These are phyloP conservation scores for Nicotiana otophora DNA, from an alignment of 257 asterid species.

Conservation along the genomic window DNA sequence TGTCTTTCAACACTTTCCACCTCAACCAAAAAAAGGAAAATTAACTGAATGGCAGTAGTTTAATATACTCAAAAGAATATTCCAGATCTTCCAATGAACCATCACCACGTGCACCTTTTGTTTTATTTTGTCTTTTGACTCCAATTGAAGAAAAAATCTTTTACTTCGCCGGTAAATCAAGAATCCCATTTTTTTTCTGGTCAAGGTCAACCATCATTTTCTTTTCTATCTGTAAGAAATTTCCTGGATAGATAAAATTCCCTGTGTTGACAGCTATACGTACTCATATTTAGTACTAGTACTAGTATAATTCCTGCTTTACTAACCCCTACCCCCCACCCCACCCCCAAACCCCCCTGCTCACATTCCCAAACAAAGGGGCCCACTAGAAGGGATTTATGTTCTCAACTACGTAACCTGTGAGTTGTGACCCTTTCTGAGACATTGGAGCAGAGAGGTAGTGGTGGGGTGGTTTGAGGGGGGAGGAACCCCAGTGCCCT, in stretches of 20 bases:
- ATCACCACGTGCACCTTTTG: not conserved
- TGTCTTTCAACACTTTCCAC: not conserved
- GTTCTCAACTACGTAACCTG: not conserved
- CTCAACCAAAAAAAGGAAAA: not conserved
- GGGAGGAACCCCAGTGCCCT: not conserved
- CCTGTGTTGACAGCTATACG: not conserved
- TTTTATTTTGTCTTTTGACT: not conserved
- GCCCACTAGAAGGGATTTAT: not conserved
- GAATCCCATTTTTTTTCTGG: not conserved
- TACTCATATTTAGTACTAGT: not conserved
- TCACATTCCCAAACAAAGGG: not conserved
- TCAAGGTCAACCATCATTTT: not conserved
- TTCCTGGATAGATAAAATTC: not conserved
- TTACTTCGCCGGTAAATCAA: slow-evolving; percentile 6
- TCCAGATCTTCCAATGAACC: not conserved
- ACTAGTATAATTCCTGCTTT: not conserved
- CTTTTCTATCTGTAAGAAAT: not conserved
- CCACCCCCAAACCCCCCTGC: not conserved
- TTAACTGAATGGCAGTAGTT: not conserved
- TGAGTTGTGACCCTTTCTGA: not conserved
- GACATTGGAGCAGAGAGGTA: not conserved
- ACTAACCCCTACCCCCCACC: not conserved
- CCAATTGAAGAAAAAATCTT: not conserved
- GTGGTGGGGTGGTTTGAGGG: not conserved
- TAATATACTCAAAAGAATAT: not conserved